Percentiles rank a stretch among this genome's conserved stretches.
phyloP scores from a whole-genome alignment of 2,329 filamentous ascomycete genomes.

The Cyphellophora attinorum region DNA sequence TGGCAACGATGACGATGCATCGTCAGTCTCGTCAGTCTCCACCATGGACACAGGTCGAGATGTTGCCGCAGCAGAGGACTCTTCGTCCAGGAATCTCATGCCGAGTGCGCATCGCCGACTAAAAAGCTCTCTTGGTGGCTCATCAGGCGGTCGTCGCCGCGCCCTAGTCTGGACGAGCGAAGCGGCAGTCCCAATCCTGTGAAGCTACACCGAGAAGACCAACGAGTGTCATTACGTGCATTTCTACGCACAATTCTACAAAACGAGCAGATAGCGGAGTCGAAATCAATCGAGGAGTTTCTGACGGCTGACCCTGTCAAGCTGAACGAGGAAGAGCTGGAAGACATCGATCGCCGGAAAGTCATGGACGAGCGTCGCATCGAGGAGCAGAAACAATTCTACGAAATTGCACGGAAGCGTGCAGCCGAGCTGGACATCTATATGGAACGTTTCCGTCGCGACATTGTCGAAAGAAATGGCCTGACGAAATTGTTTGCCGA shows the following conservation, averaged over 20 bases:
- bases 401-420: constrained; percentile 84
- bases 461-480: constrained; percentile 66
- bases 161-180: constrained; percentile 10
- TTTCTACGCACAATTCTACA: constrained; percentile 80
- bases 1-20: constrained; percentile 60
- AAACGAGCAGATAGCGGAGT: constrained; percentile 73
- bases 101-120: constrained; percentile 9
- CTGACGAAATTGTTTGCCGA: constrained; percentile 87
- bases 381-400: constrained; percentile 88
- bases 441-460: constrained; percentile 72
- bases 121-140: constrained; percentile 6
- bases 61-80: constrained; percentile 16
- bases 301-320: constrained; percentile 63
- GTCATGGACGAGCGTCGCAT: constrained; percentile 77
- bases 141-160: constrained; percentile 11
- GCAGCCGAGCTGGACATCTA: constrained; percentile 92
- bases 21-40: constrained; percentile 72
- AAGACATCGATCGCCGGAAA: constrained; percentile 72
- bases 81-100: constrained; percentile 24
- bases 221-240: constrained; percentile 81
- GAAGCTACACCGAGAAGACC: constrained; percentile 72
- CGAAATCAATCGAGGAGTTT: constrained; percentile 77
- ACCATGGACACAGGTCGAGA: constrained; percentile 47
- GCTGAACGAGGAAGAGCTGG: constrained; percentile 69
- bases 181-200: constrained; percentile 35